Conservation (phyloP, 2,329 filamentous ascomycete genomes). For the Clarireedia homoeocarpa region DNA sequence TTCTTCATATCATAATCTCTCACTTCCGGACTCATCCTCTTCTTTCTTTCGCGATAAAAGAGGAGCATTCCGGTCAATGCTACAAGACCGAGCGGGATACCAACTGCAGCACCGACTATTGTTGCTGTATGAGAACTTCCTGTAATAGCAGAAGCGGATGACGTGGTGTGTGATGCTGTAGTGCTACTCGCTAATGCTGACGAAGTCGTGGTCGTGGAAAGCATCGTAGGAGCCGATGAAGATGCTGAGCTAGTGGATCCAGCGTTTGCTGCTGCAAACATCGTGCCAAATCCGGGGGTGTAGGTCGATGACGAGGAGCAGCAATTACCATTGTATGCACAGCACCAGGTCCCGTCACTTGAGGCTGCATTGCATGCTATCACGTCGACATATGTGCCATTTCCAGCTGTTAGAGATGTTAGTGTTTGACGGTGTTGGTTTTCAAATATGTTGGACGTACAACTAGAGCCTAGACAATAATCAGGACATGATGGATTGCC, state of each 20-base stretch:
- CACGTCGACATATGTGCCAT: conserved; percentile 11
- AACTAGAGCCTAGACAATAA: conserved; percentile 11
- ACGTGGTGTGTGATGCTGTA: background rate
- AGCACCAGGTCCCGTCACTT: conserved; percentile 15
- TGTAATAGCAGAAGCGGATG: background rate
- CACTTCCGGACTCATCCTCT: conserved; percentile 22
- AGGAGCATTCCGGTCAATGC: conserved; percentile 3
- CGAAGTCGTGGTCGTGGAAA: background rate
- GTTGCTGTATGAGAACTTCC: background rate
- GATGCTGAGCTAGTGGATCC: background rate
- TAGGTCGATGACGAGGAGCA: conserved; percentile 8
- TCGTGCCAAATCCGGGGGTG: conserved; percentile 11
- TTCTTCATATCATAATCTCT: no score
- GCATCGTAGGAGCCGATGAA: background rate
- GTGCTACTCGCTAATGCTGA: background rate
- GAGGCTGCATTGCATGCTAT: conserved; percentile 10
- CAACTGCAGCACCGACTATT: conserved; percentile 13
- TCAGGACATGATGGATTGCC: conserved; percentile 15
- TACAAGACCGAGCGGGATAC: conserved; percentile 6
- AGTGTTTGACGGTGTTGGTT: background rate
- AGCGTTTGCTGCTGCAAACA: conserved; percentile 8
- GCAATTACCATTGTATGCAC: conserved; percentile 16
- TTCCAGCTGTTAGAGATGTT: conserved; percentile 6
- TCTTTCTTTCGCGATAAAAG: conserved; percentile 8
- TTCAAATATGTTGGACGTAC: conserved; percentile 3